Conservation (phyloP, 306 rosid species). For the cucumber (Cucumis sativus) region DNA sequence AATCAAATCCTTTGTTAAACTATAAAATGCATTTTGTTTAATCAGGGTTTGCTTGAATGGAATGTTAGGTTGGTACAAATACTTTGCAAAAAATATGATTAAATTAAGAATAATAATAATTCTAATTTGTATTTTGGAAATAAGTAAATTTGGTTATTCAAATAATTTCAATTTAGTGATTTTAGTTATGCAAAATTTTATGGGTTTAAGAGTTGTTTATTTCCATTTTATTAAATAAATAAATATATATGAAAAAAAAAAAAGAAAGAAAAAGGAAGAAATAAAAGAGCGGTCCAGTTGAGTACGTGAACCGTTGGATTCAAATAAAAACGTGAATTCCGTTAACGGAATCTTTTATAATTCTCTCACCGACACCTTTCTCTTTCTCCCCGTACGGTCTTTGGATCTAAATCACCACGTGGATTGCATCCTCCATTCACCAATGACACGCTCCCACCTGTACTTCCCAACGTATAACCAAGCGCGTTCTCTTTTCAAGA, state of each 20-base stretch:
- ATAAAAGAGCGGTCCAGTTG: background rate
- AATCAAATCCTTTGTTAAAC: background rate
- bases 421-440: background rate
- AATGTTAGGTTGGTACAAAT: background rate
- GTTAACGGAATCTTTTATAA: background rate
- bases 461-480: background rate
- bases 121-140: too few relatives aligned
- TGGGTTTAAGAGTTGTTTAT: too few relatives aligned
- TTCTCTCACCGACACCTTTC: conserved; percentile 2
- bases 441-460: background rate
- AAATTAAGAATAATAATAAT: too few relatives aligned
- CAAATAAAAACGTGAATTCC: background rate
- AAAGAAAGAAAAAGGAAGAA: too few relatives aligned
- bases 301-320: background rate
- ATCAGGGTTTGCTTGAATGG: background rate
- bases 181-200: too few relatives aligned
- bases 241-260: too few relatives aligned
- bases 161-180: too few relatives aligned
- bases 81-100: background rate
- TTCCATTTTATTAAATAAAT: too few relatives aligned
- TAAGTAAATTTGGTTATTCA: too few relatives aligned
- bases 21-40: background rate
- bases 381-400: background rate
- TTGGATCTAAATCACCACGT: background rate
- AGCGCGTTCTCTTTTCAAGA: background rate